phyloP scores from a whole-genome alignment of 495 filamentous ascomycete genomes.

The Pyrenopolyporus hunteri region DNA sequence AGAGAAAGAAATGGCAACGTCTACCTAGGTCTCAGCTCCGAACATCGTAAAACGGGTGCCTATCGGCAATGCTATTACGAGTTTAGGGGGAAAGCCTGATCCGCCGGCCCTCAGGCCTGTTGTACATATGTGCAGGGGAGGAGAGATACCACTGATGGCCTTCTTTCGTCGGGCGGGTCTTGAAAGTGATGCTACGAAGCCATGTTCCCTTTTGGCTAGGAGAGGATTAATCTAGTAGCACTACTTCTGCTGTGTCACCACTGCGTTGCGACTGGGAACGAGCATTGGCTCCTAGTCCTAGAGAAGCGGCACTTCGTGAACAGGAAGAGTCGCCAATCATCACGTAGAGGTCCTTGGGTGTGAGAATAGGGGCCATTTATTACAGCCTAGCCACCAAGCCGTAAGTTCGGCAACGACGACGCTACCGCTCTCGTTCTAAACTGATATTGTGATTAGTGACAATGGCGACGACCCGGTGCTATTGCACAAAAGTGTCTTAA shows the following conservation, averaged over 20 bases:
- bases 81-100: neutral
- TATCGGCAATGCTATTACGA: conserved; percentile 2
- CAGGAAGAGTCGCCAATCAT: conserved; percentile 21
- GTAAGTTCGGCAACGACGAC: conserved; percentile 21
- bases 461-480: conserved; percentile 5
- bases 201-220: conserved; percentile 5
- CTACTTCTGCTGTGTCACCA: conserved; percentile 32
- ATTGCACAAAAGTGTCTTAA: conserved; percentile 21
- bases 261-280: conserved; percentile 25
- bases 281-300: conserved; percentile 35
- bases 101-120: neutral
- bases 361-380: conserved; percentile 21
- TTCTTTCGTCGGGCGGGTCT: conserved; percentile 8
- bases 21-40: neutral
- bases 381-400: conserved; percentile 18
- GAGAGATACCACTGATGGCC: conserved; percentile 7
- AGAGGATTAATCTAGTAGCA: conserved; percentile 20
- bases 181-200: conserved; percentile 11
- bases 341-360: conserved; percentile 4
- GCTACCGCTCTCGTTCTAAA: conserved; percentile 18
- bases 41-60: neutral
- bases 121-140: neutral
- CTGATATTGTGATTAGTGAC: conserved; percentile 17
- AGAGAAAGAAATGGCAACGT: no score
- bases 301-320: conserved; percentile 27